These are phyloP conservation scores for Phytophthora europaea DNA, from an alignment of 352 stramenopile species.

Conservation along the genomic window DNA sequence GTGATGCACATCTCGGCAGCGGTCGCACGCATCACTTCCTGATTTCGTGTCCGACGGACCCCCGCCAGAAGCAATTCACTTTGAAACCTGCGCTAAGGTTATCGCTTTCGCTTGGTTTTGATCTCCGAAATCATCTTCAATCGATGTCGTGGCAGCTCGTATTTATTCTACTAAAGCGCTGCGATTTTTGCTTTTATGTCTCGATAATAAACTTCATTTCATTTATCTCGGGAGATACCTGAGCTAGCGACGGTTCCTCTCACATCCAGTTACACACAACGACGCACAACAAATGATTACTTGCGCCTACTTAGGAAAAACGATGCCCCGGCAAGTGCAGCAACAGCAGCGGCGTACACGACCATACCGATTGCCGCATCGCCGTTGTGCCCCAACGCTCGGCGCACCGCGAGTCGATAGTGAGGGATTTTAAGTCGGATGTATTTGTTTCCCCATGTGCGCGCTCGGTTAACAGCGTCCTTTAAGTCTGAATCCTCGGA, in stretches of 20 bases:
- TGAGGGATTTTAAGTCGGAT: slow-evolving; percentile 78
- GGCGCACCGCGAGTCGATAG: slow-evolving; percentile 53
- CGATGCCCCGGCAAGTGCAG: slow-evolving; percentile 79
- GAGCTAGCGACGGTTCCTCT: neutral
- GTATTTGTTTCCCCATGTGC: slow-evolving; percentile 88
- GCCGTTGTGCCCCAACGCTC: slow-evolving; percentile 48
- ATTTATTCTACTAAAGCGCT: slow-evolving; percentile 41
- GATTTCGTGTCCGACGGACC: slow-evolving; percentile 8
- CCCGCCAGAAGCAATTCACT: slow-evolving; percentile 3
- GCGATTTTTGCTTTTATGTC: slow-evolving; percentile 33
- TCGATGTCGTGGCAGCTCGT: slow-evolving; percentile 33
- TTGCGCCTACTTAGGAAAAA: slow-evolving; percentile 84
- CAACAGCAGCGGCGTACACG: slow-evolving; percentile 81
- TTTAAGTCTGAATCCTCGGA: slow-evolving; percentile 87
- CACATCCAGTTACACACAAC: slow-evolving; percentile 1
- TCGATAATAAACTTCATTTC: slow-evolving; percentile 38
- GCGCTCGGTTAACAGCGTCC: slow-evolving; percentile 79
- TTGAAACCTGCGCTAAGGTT: slow-evolving; percentile 12
- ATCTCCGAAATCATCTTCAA: slow-evolving; percentile 13
- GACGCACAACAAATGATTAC: slow-evolving; percentile 29
- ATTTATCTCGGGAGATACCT: neutral
- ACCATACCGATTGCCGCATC: slow-evolving; percentile 79
- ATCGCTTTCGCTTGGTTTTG: slow-evolving; percentile 26
- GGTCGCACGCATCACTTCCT: slow-evolving; percentile 61
- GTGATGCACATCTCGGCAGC: slow-evolving; percentile 66